Base-by-base conservation (phyloP, 2,329 filamentous ascomycete genomes). In the Aureobasidium sp. region DNA sequence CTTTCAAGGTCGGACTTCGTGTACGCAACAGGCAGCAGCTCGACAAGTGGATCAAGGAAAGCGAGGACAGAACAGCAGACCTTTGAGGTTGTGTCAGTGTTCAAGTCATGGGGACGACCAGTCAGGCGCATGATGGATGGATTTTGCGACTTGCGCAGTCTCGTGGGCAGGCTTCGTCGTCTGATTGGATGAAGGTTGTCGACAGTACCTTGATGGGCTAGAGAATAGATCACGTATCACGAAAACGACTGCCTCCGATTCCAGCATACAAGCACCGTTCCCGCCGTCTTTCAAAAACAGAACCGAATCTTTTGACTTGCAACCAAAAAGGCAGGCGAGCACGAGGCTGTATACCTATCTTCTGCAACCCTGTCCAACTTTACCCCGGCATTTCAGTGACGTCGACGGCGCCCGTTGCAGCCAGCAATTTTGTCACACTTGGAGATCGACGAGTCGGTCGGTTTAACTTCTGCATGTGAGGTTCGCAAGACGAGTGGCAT, bases 1-100 rank as follows among this genome's bases (percentile, higher is more conserved):
- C 77, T 25, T 81, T 81, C 69, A 80, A 80, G 71, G 73, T 79
- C 11, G 77, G 79, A 1, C 72, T 81, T 44, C 77, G 71, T 68
- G 74, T 77, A 4, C 73, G 79, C 64, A 71, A 81, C 68, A 66
- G 70, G 63, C 67, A 64, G 39, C 52, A 72, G 68, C 64, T 81
- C 57, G 78, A 79, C 62, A 69, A 67, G 68, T 81, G 79, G 79
- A 77, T 81, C 47, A 63, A 39, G 58, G 77, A 78, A 68, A 79
- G 77, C 61, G 78, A 80, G 68, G 74, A 76, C 68, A 71, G 72
- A 63, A 80, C 78, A 20, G 75, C 67, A 67, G 72, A 76, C 49
- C 64, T 79, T 65, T 73, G 65, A 70, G 60, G 12, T 55, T 48
- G 45, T 11, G 22, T 29, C 11, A 22, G 1, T 29, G 36, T 55